These are phyloP conservation scores for Fomitopsis schrenkii DNA, from an alignment of 1,284 basidiomycete genomes.

Conservation along the genomic window DNA sequence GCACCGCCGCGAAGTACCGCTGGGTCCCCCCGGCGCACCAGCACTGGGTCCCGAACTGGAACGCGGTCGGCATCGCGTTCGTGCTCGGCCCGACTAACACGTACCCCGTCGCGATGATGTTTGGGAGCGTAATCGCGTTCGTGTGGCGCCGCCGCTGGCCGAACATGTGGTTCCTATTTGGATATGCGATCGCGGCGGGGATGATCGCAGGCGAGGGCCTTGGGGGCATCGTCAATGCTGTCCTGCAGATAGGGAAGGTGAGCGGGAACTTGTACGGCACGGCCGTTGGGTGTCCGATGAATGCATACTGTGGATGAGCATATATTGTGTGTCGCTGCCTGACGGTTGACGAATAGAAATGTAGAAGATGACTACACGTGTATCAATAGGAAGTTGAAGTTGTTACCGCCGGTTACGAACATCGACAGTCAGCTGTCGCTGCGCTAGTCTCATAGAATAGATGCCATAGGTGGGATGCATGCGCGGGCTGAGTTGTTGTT, in stretches of 20 bases:
- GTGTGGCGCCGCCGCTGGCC: constrained; percentile 15
- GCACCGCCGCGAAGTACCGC: constrained; percentile 16
- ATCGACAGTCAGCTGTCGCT: too few species aligned
- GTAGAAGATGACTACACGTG: too few species aligned
- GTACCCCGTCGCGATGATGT: constrained; percentile 22
- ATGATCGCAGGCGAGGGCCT: constrained; percentile 23
- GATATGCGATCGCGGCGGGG: constrained; percentile 20
- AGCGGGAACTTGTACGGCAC: constrained; percentile 16
- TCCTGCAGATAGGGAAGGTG: constrained; percentile 19
- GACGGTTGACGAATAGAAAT: too few species aligned
- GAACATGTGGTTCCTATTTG: constrained; percentile 12
- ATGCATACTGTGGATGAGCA: constrained; percentile 14
- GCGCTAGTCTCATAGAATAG: too few species aligned
- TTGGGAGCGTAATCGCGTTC: constrained; percentile 15
- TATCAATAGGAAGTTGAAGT: too few species aligned
- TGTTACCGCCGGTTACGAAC: too few species aligned
- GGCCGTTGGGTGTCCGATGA: constrained; percentile 17
- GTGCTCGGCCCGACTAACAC: constrained; percentile 20
- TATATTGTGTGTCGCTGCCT: neutral
- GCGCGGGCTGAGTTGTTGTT: too few species aligned
- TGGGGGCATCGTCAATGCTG: constrained; percentile 20
- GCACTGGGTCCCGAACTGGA: constrained; percentile 1
- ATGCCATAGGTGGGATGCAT: too few species aligned
- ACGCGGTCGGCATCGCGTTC: constrained; percentile 21
- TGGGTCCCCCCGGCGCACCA: constrained; percentile 9